These are phyloP conservation scores for Alternaria panax DNA, from an alignment of 2,329 filamentous ascomycete species.

Conservation along the genomic window DNA sequence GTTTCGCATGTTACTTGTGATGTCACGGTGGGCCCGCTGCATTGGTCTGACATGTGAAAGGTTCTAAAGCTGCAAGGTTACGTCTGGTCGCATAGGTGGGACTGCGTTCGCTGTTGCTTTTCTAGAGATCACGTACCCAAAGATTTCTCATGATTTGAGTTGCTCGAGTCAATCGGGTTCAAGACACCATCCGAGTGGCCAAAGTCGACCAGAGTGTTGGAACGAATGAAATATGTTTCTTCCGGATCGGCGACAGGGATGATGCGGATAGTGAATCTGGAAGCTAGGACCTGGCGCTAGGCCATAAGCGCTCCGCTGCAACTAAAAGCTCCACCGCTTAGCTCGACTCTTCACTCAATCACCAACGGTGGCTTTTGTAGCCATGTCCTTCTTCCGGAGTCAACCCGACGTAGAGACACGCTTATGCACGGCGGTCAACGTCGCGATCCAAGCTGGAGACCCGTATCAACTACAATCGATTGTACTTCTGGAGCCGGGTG, in stretches of 20 bases:
- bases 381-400: constrained; percentile 33
- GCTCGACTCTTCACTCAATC: constrained; percentile 17
- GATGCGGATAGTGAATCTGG: constrained; percentile 11
- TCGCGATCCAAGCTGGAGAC: constrained; percentile 34
- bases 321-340: constrained; percentile 14
- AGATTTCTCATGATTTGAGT: background rate
- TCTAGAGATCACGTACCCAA: background rate
- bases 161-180: background rate
- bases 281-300: constrained; percentile 13
- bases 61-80: background rate
- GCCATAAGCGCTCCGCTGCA: constrained; percentile 13
- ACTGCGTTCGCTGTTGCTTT: background rate
- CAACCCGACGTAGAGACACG: constrained; percentile 34
- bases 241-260: constrained; percentile 15
- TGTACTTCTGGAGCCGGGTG: constrained; percentile 38
- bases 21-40: constrained; percentile 29
- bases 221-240: background rate
- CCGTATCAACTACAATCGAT: constrained; percentile 35
- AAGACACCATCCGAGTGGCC: background rate
- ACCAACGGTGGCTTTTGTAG: constrained; percentile 15
- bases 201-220: background rate
- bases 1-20: constrained; percentile 28
- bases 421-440: constrained; percentile 40
- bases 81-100: background rate
- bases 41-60: constrained; percentile 30